phyloP scores from a whole-genome alignment of 78 protist genomes.

The Dictyostelium firmibasis region DNA sequence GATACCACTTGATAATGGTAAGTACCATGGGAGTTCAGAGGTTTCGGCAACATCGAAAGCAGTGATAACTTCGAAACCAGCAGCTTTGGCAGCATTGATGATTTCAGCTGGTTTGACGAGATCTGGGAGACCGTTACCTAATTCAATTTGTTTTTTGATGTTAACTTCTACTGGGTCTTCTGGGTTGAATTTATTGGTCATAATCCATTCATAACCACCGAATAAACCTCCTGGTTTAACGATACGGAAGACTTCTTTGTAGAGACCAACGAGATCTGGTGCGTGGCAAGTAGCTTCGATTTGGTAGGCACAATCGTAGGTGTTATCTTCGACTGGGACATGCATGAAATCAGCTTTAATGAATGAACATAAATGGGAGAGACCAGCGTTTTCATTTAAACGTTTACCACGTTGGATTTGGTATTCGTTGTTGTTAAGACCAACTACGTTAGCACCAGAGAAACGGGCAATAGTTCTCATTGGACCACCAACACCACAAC shows the following conservation, averaged over 20 bases:
- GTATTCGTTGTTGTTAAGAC: conserved; percentile 92
- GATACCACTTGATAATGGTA: conserved; percentile 60
- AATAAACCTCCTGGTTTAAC: conserved; percentile 93
- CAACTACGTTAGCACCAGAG: conserved; percentile 91
- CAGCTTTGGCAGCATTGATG: conserved; percentile 66
- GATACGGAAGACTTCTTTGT: conserved; percentile 87
- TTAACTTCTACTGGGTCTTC: conserved; percentile 75
- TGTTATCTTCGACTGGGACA: conserved; percentile 80
- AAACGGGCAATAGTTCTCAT: conserved; percentile 87
- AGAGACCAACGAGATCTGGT: conserved; percentile 78
- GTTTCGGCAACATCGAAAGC: conserved; percentile 60
- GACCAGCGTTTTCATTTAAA: conserved; percentile 46
- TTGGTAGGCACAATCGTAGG: conserved; percentile 90
- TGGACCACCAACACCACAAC: conserved; percentile 99
- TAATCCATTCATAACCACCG: conserved; percentile 91
- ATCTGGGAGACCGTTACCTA: conserved; percentile 90
- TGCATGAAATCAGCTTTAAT: conserved; percentile 90
- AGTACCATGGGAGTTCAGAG: conserved; percentile 81
- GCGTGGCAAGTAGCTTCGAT: conserved; percentile 97
- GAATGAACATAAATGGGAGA: conserved; percentile 43
- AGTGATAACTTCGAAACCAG: conserved; percentile 88
- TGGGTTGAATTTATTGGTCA: conserved; percentile 88
- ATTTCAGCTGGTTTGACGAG: conserved; percentile 51
- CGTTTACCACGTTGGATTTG: conserved; percentile 85
- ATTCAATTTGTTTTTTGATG: conserved; percentile 89